These are phyloP conservation scores for Ammopiptanthus mongolicus DNA, from an alignment of 306 rosid species.

Conservation along the genomic window DNA sequence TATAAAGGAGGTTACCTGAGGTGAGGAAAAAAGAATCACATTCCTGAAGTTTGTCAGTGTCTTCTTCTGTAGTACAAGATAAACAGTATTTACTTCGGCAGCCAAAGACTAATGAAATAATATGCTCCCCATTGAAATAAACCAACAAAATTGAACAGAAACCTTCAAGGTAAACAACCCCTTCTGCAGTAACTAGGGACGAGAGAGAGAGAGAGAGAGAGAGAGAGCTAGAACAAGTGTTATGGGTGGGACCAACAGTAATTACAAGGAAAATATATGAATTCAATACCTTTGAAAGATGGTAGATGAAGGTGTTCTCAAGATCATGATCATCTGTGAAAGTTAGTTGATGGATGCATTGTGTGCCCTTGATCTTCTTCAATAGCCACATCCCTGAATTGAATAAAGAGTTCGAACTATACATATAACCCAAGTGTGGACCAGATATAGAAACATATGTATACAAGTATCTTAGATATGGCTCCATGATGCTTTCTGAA, in stretches of 20 bases:
- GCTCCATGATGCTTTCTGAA: slow-evolving; percentile 92
- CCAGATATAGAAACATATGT: slow-evolving; percentile 83
- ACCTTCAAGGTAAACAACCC: neutral
- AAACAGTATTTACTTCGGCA: neutral
- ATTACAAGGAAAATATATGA: neutral
- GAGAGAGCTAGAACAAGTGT: neutral
- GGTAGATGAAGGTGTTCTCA: slow-evolving; percentile 78
- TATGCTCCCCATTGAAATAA: neutral
- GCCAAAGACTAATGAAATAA: neutral
- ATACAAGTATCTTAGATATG: slow-evolving; percentile 56
- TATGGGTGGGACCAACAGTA: neutral
- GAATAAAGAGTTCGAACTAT: slow-evolving; percentile 82
- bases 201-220: neutral
- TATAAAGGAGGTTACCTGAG: slow-evolving; percentile 37
- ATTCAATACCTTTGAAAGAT: slow-evolving; percentile 73
- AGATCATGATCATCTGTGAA: slow-evolving; percentile 84
- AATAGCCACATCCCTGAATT: slow-evolving; percentile 92
- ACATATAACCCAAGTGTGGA: slow-evolving; percentile 94
- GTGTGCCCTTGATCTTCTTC: slow-evolving; percentile 81
- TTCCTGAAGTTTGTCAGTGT: slow-evolving; percentile 40
- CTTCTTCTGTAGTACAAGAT: slow-evolving; percentile 31
- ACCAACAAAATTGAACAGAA: neutral
- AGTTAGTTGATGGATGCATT: slow-evolving; percentile 89
- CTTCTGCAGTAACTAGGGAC: neutral
- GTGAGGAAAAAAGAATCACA: slow-evolving; percentile 40